Evolutionary conservation across 2,329 filamentous ascomycete species (phyloP).

Genomic region (Keithomyces neogunnii): DNA sequence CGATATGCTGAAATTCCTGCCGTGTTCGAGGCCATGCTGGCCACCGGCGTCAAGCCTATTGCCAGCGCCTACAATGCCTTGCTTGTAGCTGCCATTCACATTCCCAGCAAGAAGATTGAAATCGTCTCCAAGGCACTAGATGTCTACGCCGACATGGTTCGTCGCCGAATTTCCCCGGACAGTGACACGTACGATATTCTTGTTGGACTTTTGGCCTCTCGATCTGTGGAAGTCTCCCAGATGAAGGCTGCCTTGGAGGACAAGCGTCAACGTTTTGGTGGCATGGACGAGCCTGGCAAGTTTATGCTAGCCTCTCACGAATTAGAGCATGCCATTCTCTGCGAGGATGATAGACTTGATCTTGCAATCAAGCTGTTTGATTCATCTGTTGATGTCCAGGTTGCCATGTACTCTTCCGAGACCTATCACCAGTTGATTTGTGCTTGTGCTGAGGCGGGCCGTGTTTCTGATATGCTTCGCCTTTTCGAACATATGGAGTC

Average conservation of each 20-base stretch:
- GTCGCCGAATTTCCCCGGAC: slow-evolving; percentile 72
- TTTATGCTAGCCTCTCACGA: slow-evolving; percentile 88
- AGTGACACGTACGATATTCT: slow-evolving; percentile 82
- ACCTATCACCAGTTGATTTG: slow-evolving; percentile 80
- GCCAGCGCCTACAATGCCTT: slow-evolving; percentile 88
- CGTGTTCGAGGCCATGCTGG: slow-evolving; percentile 84
- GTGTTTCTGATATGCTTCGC: slow-evolving; percentile 79
- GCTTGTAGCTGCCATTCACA: slow-evolving; percentile 72
- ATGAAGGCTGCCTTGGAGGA: slow-evolving; percentile 69
- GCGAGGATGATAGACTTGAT: slow-evolving; percentile 78
- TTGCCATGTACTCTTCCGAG: slow-evolving; percentile 63
- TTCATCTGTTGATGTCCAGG: slow-evolving; percentile 56
- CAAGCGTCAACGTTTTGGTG: slow-evolving; percentile 76
- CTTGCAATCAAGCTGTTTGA: slow-evolving; percentile 83
- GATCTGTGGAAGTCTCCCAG: slow-evolving; percentile 69
- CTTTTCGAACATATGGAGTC: slow-evolving; percentile 89
- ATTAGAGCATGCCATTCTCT: slow-evolving; percentile 75
- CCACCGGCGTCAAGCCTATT: slow-evolving; percentile 71
- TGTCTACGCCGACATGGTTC: slow-evolving; percentile 94
- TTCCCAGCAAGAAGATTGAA: slow-evolving; percentile 71
- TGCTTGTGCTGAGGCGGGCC: slow-evolving; percentile 75
- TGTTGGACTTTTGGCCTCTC: slow-evolving; percentile 70
- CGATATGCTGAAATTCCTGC: slow-evolving; percentile 83
- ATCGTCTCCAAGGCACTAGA: slow-evolving; percentile 86
- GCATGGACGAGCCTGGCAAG: slow-evolving; percentile 72